Evolutionary conservation across 2,329 filamentous ascomycete genomes (phyloP).

Genomic region (Fusarium sambucinum): DNA sequence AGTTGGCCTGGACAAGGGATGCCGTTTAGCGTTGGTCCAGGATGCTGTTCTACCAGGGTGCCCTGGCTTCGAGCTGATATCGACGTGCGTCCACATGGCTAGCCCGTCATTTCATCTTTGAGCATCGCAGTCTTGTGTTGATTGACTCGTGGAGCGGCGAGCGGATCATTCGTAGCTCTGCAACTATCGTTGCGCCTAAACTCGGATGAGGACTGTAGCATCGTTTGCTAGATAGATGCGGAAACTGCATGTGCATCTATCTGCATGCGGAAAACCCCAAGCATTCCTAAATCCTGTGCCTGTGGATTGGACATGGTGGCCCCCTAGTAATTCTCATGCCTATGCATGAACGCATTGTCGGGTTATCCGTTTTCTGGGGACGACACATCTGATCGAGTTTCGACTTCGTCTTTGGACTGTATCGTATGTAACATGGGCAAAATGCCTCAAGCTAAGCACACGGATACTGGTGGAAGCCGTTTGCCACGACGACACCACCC

Average conservation of each 20-base stretch:
- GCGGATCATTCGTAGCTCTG: slow-evolving; percentile 39
- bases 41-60: slow-evolving; percentile 20
- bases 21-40: slow-evolving; percentile 37
- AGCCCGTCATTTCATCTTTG: slow-evolving; percentile 37
- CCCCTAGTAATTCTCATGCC: slow-evolving; percentile 23
- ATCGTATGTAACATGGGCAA: background rate
- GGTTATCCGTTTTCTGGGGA: slow-evolving; percentile 31
- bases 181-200: slow-evolving; percentile 25
- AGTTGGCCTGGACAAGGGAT: slow-evolving; percentile 40
- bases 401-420: background rate
- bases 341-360: slow-evolving; percentile 45
- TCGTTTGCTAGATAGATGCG: slow-evolving; percentile 8
- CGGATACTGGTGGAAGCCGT: background rate
- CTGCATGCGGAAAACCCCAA: slow-evolving; percentile 25
- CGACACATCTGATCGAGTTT: slow-evolving; percentile 25
- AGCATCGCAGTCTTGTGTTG: slow-evolving; percentile 23
- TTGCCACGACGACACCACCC: slow-evolving; percentile 21
- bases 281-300: slow-evolving; percentile 28
- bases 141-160: slow-evolving; percentile 46
- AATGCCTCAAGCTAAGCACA: background rate
- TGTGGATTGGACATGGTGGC: slow-evolving; percentile 32
- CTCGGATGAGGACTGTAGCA: background rate
- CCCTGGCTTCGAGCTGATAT: slow-evolving; percentile 45
- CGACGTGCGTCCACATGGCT: slow-evolving; percentile 32
- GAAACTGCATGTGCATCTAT: slow-evolving; percentile 27